phyloP scores from a whole-genome alignment of 371 early-diverging fungal genomes.

The Mucor velutinosus region DNA sequence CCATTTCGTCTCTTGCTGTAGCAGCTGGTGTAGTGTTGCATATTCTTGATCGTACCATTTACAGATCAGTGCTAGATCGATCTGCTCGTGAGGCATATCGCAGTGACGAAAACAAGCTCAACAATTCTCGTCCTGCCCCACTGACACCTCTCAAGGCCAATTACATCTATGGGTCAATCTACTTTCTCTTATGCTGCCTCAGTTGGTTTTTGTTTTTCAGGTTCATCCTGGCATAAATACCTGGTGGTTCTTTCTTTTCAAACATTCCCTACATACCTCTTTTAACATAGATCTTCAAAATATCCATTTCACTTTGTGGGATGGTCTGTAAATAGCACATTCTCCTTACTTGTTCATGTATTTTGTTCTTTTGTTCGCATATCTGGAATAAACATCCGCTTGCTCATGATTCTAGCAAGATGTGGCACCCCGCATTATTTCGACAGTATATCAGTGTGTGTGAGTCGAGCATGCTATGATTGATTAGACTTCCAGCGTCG shows the following conservation, averaged over 20 bases:
- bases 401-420: no score
- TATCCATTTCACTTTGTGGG: neutral
- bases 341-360: neutral
- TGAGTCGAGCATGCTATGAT: no score
- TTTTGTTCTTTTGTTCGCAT: neutral
- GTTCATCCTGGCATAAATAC: slow-evolving; percentile 15
- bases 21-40: slow-evolving; percentile 44
- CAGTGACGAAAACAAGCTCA: slow-evolving; percentile 16
- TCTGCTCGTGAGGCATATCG: slow-evolving; percentile 12
- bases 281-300: neutral
- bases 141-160: slow-evolving; percentile 23
- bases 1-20: slow-evolving; percentile 43
- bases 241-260: neutral
- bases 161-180: slow-evolving; percentile 42
- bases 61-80: slow-evolving; percentile 36
- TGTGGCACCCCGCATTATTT: no score
- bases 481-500: no score
- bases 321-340: neutral
- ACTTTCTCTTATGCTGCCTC: slow-evolving; percentile 30
- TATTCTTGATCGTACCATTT: slow-evolving; percentile 41
- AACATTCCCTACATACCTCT: neutral
- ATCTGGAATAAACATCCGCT: neutral
- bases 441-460: no score
- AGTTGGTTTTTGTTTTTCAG: slow-evolving; percentile 54
- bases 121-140: neutral